Percentiles rank a stretch among this genome's conserved stretches.
phyloP scores from a whole-genome alignment of 2,329 filamentous ascomycete genomes.

The Aspergillus thermomutatus region DNA sequence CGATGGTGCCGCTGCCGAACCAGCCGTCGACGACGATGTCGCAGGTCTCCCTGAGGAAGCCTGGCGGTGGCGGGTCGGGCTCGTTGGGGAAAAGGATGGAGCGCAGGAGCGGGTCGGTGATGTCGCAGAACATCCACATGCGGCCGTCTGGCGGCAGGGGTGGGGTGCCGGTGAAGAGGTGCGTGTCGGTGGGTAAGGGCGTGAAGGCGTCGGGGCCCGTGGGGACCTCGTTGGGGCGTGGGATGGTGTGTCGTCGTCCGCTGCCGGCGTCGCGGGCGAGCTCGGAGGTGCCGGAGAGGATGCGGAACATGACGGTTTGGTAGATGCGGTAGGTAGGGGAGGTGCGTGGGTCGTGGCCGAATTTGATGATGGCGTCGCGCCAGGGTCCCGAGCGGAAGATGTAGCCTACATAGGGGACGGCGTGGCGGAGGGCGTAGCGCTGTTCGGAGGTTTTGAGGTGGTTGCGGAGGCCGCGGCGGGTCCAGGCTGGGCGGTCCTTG shows the following conservation, averaged over 20 bases:
- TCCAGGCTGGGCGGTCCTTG: constrained; percentile 76
- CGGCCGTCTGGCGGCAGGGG: constrained; percentile 74
- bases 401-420: constrained; percentile 81
- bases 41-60: constrained; percentile 56
- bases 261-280: constrained; percentile 27
- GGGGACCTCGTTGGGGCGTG: constrained; percentile 17
- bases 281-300: constrained; percentile 44
- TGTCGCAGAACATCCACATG: constrained; percentile 91
- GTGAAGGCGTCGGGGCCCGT: constrained; percentile 5
- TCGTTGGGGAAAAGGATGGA: constrained; percentile 61
- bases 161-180: constrained; percentile 77
- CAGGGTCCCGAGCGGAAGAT: constrained; percentile 91
- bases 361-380: constrained; percentile 80
- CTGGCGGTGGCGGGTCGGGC: constrained; percentile 43
- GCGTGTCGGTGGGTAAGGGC: constrained; percentile 33
- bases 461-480: constrained; percentile 76
- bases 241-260: constrained; percentile 27
- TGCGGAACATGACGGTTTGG: constrained; percentile 84
- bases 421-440: constrained; percentile 62
- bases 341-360: constrained; percentile 79
- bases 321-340: constrained; percentile 76
- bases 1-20: constrained; percentile 77
- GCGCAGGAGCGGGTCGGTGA: constrained; percentile 72
- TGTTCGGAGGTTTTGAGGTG: constrained; percentile 54
- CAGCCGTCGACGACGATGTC: constrained; percentile 69